Conservation (phyloP, 805 yeast genomes). For the Lipomyces yamanashiensis region DNA sequence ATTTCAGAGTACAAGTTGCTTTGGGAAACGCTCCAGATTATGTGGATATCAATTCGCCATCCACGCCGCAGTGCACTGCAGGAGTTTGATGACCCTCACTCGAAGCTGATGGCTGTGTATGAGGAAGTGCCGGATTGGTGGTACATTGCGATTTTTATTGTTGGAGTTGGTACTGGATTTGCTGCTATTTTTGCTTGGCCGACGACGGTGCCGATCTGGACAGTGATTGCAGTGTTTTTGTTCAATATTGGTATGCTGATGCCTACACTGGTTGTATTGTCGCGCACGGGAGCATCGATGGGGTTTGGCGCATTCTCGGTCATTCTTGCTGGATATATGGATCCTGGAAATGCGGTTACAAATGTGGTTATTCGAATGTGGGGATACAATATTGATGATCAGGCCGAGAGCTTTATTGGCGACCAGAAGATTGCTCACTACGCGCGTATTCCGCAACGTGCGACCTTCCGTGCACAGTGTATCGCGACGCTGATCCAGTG, state of each 20-base stretch:
- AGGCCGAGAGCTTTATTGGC: constrained; percentile 65
- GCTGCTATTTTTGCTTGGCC: constrained; percentile 41
- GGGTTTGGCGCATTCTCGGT: constrained; percentile 46
- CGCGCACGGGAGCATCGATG: constrained; percentile 49
- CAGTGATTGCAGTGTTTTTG: constrained; percentile 43
- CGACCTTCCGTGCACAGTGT: constrained; percentile 48
- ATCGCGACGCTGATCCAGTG: constrained; percentile 26
- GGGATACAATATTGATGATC: constrained; percentile 65
- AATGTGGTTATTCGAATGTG: constrained; percentile 56
- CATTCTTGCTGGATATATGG: constrained; percentile 32
- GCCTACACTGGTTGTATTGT: constrained; percentile 43
- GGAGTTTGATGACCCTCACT: constrained; percentile 42
- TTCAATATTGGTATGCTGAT: constrained; percentile 41
- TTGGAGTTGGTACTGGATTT: constrained; percentile 54
- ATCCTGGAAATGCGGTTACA: constrained; percentile 61
- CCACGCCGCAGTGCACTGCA: constrained; percentile 42
- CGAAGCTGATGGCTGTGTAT: constrained; percentile 20
- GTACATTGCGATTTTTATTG: constrained; percentile 53
- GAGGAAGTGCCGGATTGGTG: constrained; percentile 54
- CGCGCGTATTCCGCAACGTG: constrained; percentile 50
- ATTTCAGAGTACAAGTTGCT: constrained; percentile 24
- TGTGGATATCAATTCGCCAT: constrained; percentile 21
- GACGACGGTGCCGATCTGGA: constrained; percentile 47
- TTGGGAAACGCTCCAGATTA: constrained; percentile 47
- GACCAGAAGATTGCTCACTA: constrained; percentile 63